A percentile compares a stretch with the other conserved stretches of the same genome.
Evolutionary conservation across 169 alveolate genomes (phyloP).

Genomic region (Perkinsus chesapeaki): DNA sequence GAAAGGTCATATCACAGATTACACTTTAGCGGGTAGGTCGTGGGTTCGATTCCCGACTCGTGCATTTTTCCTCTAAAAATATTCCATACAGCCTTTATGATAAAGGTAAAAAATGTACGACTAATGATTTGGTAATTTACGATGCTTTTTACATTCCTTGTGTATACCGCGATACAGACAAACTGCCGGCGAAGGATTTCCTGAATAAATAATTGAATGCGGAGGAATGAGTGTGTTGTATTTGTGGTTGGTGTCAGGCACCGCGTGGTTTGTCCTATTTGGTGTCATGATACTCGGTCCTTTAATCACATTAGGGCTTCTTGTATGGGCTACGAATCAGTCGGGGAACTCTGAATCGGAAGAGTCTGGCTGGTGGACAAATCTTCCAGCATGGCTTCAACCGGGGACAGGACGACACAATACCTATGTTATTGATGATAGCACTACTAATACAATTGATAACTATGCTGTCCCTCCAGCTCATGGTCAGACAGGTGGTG

Average conservation of each 20-base stretch:
- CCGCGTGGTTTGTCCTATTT: not conserved
- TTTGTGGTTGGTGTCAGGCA: not conserved
- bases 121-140: too few species aligned
- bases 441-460: not conserved
- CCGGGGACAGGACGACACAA: not conserved
- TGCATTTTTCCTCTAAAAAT: too few species aligned
- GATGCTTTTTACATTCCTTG: too few species aligned
- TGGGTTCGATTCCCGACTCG: not conserved
- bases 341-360: not conserved
- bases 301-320: not conserved
- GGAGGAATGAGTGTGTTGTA: too few species aligned
- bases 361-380: not conserved
- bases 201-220: too few species aligned
- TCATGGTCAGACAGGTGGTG: not conserved
- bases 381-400: not conserved
- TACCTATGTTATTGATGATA: not conserved
- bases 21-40: not conserved
- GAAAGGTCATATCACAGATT: not conserved
- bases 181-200: too few species aligned
- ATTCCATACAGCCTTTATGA: too few species aligned
- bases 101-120: too few species aligned
- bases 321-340: not conserved
- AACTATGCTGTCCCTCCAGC: not conserved
- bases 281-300: not conserved
- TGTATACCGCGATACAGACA: too few species aligned